These are phyloP conservation scores for Trichosanthes cucumerina DNA, from an alignment of 306 rosid genomes.

Conservation along the genomic window DNA sequence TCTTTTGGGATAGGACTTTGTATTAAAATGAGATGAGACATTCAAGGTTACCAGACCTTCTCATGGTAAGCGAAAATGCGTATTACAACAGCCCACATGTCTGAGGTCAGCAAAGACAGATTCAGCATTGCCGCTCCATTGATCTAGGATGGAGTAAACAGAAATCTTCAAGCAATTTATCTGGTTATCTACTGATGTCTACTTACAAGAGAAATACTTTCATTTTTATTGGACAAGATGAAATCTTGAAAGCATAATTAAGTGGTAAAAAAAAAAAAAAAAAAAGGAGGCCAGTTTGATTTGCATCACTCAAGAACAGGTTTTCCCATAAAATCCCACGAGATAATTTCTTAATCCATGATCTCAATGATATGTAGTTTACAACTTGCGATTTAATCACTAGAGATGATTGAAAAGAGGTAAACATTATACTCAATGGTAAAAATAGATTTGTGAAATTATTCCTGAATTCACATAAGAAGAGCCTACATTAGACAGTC, in stretches of 20 bases:
- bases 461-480: not conserved
- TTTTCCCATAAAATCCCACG: too few species aligned
- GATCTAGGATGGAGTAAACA: conserved; percentile 28
- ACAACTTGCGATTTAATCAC: too few species aligned
- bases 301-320: too few species aligned
- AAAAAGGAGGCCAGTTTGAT: too few species aligned
- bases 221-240: not conserved
- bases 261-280: too few species aligned
- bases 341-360: too few species aligned
- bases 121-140: conserved; percentile 93
- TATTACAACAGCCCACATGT: conserved; percentile 95
- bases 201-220: not conserved
- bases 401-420: too few species aligned
- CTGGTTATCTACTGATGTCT: not conserved
- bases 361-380: too few species aligned
- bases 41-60: conserved; percentile 40
- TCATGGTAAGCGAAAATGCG: conserved; percentile 83
- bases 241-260: not conserved
- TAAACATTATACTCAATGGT: too few species aligned
- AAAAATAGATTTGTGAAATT: too few species aligned
- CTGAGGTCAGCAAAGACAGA: conserved; percentile 91
- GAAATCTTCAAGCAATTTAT: not conserved
- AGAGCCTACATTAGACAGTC: not conserved
- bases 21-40: not conserved
- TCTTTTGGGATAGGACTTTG: not conserved